phyloP scores from a whole-genome alignment of 2,329 filamentous ascomycete genomes.

The Aaosphaeria pasadenensis region DNA sequence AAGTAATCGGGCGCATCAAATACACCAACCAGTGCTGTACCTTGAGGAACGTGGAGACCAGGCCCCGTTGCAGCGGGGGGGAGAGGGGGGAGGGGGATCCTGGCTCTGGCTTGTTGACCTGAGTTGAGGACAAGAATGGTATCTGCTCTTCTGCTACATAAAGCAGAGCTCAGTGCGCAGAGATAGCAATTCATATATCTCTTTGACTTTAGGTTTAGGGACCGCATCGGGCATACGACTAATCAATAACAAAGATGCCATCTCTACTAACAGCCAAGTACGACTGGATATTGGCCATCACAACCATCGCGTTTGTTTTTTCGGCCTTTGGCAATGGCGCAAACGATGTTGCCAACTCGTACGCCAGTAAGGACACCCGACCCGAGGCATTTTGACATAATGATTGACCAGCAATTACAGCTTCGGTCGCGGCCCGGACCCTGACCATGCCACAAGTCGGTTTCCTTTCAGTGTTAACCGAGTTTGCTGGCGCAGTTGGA shows the following conservation, averaged over 20 bases:
- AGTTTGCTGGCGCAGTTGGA: slow-evolving; percentile 53
- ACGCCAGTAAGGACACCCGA: slow-evolving; percentile 45
- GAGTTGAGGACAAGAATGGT: too few species aligned
- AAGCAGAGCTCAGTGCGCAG: too few species aligned
- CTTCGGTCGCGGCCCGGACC: slow-evolving; percentile 48
- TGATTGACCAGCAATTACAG: slow-evolving; percentile 1
- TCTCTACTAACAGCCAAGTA: slow-evolving; percentile 27
- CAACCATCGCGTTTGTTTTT: slow-evolving; percentile 36
- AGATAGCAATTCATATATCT: too few species aligned
- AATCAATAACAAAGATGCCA: not conserved
- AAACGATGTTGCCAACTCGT: slow-evolving; percentile 56
- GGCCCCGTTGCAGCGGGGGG: too few species aligned
- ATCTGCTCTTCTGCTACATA: too few species aligned
- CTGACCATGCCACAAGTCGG: slow-evolving; percentile 53
- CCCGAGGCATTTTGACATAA: not conserved
- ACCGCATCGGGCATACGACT: not conserved
- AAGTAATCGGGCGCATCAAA: too few species aligned
- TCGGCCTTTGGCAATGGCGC: slow-evolving; percentile 40
- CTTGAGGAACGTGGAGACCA: too few species aligned
- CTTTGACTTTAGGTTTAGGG: too few species aligned
- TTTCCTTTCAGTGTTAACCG: slow-evolving; percentile 48
- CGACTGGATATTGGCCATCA: slow-evolving; percentile 42
- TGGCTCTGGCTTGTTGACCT: too few species aligned
- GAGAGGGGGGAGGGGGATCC: too few species aligned
- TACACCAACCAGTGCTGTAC: too few species aligned